Evolutionary conservation across 2,329 filamentous ascomycete genomes (phyloP).

Genomic region (Aspergillus persii): DNA sequence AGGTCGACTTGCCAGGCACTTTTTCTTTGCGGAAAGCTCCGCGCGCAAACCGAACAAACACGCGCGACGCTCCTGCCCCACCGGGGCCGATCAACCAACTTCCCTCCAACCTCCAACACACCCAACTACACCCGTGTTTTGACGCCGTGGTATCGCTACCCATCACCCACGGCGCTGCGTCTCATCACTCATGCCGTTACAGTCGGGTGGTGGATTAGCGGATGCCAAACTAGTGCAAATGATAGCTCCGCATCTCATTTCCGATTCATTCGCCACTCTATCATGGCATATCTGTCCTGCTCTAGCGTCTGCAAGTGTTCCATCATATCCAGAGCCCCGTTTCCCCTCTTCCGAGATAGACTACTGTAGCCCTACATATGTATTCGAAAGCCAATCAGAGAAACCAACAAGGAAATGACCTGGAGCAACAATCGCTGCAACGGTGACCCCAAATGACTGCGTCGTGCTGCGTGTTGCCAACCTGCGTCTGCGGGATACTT

Average conservation of each 20-base stretch:
- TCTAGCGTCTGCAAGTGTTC: no score
- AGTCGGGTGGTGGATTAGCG: neutral
- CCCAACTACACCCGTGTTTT: neutral
- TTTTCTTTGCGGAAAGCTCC: conserved; percentile 1
- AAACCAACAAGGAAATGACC: neutral
- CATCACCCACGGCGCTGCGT: neutral
- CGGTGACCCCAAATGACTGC: neutral
- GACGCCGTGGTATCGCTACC: neutral
- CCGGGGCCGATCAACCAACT: neutral
- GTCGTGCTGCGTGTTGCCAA: neutral
- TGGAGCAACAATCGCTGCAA: neutral
- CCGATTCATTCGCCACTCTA: neutral
- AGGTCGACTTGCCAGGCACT: neutral
- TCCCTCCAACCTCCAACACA: neutral
- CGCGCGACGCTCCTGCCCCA: neutral
- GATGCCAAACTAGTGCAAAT: neutral
- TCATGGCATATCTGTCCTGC: neutral
- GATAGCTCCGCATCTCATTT: neutral
- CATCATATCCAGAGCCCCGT: no score
- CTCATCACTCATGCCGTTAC: neutral
- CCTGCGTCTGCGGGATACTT: neutral
- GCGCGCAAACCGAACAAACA: conserved; percentile 9
- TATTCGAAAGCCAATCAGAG: neutral
- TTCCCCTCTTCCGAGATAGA: no score
- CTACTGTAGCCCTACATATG: neutral